Conservation (phyloP, 352 stramenopile species). For the Globisporangium nunn region DNA sequence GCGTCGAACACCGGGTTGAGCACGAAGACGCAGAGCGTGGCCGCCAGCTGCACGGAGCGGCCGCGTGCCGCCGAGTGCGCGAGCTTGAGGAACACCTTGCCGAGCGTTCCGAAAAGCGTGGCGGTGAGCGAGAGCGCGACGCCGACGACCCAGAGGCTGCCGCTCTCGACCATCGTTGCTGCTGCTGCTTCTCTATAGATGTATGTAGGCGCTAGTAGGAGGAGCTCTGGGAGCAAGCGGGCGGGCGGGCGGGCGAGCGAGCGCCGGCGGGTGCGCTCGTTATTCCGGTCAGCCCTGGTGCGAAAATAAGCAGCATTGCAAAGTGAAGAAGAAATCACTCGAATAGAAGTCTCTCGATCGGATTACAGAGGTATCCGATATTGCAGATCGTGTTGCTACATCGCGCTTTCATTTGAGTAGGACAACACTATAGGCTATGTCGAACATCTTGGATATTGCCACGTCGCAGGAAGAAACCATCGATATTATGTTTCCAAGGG, state of each 20-base stretch:
- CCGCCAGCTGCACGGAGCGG: slow-evolving; percentile 50
- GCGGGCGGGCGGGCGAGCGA: too few species aligned
- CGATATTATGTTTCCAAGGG: background rate
- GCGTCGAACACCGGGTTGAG: slow-evolving; percentile 84
- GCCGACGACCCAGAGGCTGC: slow-evolving; percentile 58
- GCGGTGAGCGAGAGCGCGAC: slow-evolving; percentile 73
- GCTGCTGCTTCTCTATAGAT: background rate
- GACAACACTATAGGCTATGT: background rate
- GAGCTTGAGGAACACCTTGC: slow-evolving; percentile 85
- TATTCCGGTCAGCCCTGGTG: too few species aligned
- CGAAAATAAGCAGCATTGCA: background rate
- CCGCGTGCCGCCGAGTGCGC: slow-evolving; percentile 59
- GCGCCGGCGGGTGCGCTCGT: too few species aligned
- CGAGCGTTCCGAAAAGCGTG: slow-evolving; percentile 80
- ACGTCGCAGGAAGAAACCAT: background rate
- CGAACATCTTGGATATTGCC: background rate
- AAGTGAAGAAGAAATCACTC: background rate
- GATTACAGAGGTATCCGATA: background rate
- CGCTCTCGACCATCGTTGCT: background rate
- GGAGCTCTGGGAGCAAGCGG: too few species aligned
- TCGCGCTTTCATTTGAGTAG: background rate
- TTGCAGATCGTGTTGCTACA: background rate
- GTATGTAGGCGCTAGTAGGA: too few species aligned
- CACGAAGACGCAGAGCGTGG: slow-evolving; percentile 73
- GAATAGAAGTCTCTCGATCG: background rate